Base-by-base conservation (phyloP, 305 asterid genomes). In the Coffea humblotiana region DNA sequence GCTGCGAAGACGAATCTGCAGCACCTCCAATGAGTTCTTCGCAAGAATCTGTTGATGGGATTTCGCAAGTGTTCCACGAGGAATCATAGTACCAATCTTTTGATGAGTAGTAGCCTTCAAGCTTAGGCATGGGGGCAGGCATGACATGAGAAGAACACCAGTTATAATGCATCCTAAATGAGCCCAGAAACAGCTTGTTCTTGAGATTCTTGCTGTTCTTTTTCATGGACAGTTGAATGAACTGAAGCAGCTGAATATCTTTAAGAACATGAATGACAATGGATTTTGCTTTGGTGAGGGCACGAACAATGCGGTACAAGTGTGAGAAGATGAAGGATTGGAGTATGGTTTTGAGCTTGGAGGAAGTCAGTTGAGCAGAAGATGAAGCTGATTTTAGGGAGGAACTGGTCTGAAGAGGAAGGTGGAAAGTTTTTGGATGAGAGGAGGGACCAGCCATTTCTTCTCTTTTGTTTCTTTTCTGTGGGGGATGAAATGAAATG, bases 101-200 rank as follows among this genome's bases (percentile, higher is more conserved):
- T 8, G 63, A 65, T 64, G 81, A 54, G 74, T 84, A 78, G 61
- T 43, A 67, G 78, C 72, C 74, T 48, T 80, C 78, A 0, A 74
- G 83, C 10, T 67, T 65, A 3, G 85, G 86, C 78, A 10, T 80
- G 68, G 47, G 77, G 0, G 78, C 86, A 45, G 92, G 95, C 82
- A 85, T 80, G 49, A 86, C 88, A 76, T 86, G 90, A 16, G 98
- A 90, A 14, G 97, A 90, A 79, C 92, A 88, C 97, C 98, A 92
- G 47, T 94, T 94, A 82, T 92, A 94, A 67, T 94, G 93, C 70
- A 94, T 82, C 80, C 97, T 84, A 29, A 94, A 92, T 8, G 98
- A 94, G 51, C 94, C 94, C 77, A 94, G 85, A 35, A 90, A 85
- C 78, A 90, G 83, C 75, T 91, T 90, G 21, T 78, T 87, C 56